These are phyloP conservation scores for Sophora flavescens DNA, from an alignment of 306 rosid species.

Conservation along the genomic window DNA sequence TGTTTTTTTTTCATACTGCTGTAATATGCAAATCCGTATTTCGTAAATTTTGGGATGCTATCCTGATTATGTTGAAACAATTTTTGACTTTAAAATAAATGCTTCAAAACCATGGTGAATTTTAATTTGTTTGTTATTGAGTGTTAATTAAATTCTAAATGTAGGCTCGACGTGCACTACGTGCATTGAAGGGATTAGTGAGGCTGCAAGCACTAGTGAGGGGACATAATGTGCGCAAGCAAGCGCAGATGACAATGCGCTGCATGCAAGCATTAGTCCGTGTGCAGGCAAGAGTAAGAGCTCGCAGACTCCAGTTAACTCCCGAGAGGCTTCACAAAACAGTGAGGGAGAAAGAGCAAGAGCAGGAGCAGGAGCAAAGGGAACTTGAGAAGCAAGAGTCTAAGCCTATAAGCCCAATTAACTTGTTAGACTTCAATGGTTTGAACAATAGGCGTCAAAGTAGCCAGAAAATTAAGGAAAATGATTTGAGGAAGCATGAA, in stretches of 20 bases:
- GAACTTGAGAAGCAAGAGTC: slow-evolving; percentile 43
- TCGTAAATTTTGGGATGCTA: too few species aligned
- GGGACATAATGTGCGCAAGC: slow-evolving; percentile 92
- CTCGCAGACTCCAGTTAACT: slow-evolving; percentile 71
- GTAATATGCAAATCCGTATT: too few species aligned
- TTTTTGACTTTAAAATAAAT: not conserved
- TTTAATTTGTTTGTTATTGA: not conserved
- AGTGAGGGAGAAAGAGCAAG: not conserved
- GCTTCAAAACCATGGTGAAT: not conserved
- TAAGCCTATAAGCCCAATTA: slow-evolving; percentile 58
- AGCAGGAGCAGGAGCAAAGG: slow-evolving; percentile 28
- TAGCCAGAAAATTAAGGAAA: slow-evolving; percentile 56
- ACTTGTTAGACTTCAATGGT: slow-evolving; percentile 40
- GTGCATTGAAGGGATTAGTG: slow-evolving; percentile 92
- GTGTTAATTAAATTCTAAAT: not conserved
- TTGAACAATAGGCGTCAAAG: slow-evolving; percentile 63
- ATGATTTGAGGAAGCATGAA: slow-evolving; percentile 64
- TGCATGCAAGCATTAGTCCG: slow-evolving; percentile 97
- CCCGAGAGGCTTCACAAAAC: slow-evolving; percentile 58
- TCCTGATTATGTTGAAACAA: not conserved
- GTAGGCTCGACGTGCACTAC: slow-evolving; percentile 89
- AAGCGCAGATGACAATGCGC: slow-evolving; percentile 95
- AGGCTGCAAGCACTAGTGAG: slow-evolving; percentile 93
- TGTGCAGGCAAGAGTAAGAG: slow-evolving; percentile 84
- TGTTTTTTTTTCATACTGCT: too few species aligned